These are phyloP conservation scores for Psilocybe subaeruginosa DNA, from an alignment of 768 basidiomycete species.

Conservation along the genomic window DNA sequence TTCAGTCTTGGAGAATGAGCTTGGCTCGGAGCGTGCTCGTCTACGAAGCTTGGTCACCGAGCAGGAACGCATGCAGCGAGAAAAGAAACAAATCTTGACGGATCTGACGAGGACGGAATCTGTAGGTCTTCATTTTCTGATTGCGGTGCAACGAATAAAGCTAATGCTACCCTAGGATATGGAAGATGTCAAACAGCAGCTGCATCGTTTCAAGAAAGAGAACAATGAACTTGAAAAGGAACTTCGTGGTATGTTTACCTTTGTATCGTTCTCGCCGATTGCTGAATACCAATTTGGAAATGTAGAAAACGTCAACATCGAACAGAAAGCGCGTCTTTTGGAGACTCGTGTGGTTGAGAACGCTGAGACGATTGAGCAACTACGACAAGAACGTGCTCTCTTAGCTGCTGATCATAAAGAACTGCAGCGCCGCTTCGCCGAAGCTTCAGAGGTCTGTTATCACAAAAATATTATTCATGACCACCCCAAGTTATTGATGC, in stretches of 20 bases:
- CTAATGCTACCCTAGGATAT: conserved; percentile 58
- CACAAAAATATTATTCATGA: not conserved
- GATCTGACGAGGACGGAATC: conserved; percentile 75
- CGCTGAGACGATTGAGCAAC: conserved; percentile 66
- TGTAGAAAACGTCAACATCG: conserved; percentile 64
- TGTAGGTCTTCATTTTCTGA: conserved; percentile 41
- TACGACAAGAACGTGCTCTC: conserved; percentile 76
- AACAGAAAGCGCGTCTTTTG: conserved; percentile 73
- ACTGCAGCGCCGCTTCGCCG: conserved; percentile 67
- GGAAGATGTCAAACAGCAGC: conserved; percentile 71
- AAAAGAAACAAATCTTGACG: conserved; percentile 63
- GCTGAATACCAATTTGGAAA: not conserved
- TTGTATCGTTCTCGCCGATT: not conserved
- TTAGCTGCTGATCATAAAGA: conserved; percentile 73
- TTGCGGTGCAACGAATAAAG: not conserved
- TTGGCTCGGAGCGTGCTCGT: conserved; percentile 72
- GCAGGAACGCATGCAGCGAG: conserved; percentile 62
- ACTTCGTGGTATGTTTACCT: conserved; percentile 50
- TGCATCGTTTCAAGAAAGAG: conserved; percentile 72
- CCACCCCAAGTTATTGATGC: conserved; percentile 22
- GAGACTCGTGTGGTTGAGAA: conserved; percentile 74
- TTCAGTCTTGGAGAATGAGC: conserved; percentile 68
- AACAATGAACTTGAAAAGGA: conserved; percentile 76
- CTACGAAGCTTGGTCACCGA: conserved; percentile 66
- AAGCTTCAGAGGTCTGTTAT: conserved; percentile 65